Base-by-base conservation (phyloP, 2,329 filamentous ascomycete species). In the Diaporthe destruens region DNA sequence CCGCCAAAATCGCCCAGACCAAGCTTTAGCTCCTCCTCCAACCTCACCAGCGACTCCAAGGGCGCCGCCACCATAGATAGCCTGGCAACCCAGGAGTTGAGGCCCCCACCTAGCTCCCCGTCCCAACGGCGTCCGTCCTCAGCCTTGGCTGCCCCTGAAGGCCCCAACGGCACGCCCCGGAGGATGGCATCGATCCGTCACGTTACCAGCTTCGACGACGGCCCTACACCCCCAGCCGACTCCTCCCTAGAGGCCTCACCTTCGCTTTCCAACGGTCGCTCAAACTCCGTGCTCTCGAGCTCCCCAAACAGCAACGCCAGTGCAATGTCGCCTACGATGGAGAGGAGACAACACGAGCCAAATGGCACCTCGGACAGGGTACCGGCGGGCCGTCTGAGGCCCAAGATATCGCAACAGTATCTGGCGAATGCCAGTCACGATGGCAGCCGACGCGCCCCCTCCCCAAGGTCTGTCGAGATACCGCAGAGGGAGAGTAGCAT, bases 261-360 rank as follows among this genome's bases (percentile, higher is more conserved):
- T 7, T 84, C 83, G 39, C 76, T 75, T 32, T 69, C 71, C 51
- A 74, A 76, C 3, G 77, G 76, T 29, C 77, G 78, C 65, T 78
- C 79, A 29, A 85, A 85, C 76, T 89, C 87, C 72, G 83, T 81
- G 74, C 87, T 90, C 75, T 89, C 88, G 53, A 88, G 87, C 81
- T 89, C 87, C 56, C 80, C 87, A 53, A 86, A 87, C 77, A 90
- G 88, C 80, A 87, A 85, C 77, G 79, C 81, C 67, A 89, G 87
- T 80, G 83, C 81, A 69, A 79, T 81, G 54, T 88, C 87, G 75
- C 83, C 81, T 72, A 81, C 79, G 70, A 78, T 78, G 6, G 77
- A 82, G 75, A 78, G 81, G 76, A 74, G 80, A 76, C 71, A 79
- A 72, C 78, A 80, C 77, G 73, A 76, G 8, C 76, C 79, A 9